Evolutionary conservation across 2,329 filamentous ascomycete genomes (phyloP).

Genomic region (Nigrospora oryzae): DNA sequence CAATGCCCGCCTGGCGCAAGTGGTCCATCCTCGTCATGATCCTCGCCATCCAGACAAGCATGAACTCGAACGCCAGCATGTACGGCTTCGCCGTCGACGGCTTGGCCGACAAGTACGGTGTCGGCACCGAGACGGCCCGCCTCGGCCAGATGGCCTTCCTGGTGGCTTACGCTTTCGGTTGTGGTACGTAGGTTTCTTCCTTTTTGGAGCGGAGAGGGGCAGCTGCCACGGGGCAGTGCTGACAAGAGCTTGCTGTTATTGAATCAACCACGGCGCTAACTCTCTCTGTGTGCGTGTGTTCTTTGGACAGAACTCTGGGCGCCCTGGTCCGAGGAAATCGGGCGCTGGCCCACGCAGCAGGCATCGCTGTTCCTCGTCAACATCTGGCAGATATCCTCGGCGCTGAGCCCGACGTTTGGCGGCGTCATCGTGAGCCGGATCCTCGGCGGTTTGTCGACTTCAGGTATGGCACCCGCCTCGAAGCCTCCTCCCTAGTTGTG

Average conservation of each 20-base stretch:
- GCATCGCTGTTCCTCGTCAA: conserved; percentile 42
- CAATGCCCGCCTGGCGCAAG: conserved; percentile 36
- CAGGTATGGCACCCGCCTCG: conserved; percentile 11
- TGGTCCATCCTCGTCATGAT: conserved; percentile 42
- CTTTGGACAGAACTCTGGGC: conserved; percentile 40
- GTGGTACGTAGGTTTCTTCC: background rate
- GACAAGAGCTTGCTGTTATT: conserved; percentile 6
- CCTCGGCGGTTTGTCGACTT: conserved; percentile 47
- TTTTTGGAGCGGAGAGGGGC: too few species aligned
- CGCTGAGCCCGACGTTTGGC: conserved; percentile 29
- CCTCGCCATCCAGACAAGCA: conserved; percentile 43
- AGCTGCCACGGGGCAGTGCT: too few species aligned
- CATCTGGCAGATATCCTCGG: conserved; percentile 40
- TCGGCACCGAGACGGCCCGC: conserved; percentile 36
- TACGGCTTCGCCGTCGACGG: conserved; percentile 40
- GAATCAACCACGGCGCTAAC: background rate
- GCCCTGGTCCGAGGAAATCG: conserved; percentile 45
- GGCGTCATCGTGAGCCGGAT: conserved; percentile 33
- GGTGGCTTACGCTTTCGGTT: conserved; percentile 39
- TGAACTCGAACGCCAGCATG: conserved; percentile 47
- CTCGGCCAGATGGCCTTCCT: conserved; percentile 40
- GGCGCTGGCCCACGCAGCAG: conserved; percentile 41
- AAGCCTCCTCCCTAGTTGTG: too few species aligned
- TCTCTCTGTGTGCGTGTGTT: background rate
- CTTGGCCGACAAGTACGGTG: conserved; percentile 34